These are phyloP conservation scores for Fusarium lyarnte DNA, from an alignment of 2,329 filamentous ascomycete genomes.

Conservation along the genomic window DNA sequence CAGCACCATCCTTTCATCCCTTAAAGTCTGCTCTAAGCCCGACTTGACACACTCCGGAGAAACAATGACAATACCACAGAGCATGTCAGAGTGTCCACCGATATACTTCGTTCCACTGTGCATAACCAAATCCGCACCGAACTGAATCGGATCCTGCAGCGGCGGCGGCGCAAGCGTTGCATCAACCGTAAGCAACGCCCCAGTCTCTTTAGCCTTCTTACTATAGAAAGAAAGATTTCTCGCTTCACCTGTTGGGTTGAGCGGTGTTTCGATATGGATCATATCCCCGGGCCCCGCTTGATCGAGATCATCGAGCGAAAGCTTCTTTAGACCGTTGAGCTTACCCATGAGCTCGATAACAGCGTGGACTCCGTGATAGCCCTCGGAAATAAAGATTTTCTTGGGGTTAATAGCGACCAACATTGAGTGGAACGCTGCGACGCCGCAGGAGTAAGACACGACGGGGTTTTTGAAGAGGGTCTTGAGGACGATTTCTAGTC, in stretches of 20 bases:
- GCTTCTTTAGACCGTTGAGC: constrained; percentile 76
- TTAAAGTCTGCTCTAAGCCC: constrained; percentile 69
- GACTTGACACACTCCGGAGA: constrained; percentile 52
- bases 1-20: constrained; percentile 75
- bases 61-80: constrained; percentile 84
- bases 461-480: constrained; percentile 75
- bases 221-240: constrained; percentile 78
- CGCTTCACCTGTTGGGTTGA: constrained; percentile 89
- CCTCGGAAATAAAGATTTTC: constrained; percentile 81
- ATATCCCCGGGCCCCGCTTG: constrained; percentile 73
- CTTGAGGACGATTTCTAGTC: constrained; percentile 83
- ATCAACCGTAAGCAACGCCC: constrained; percentile 84
- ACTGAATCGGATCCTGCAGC: constrained; percentile 82
- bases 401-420: constrained; percentile 83
- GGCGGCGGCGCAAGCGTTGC: constrained; percentile 92
- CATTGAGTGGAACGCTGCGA: constrained; percentile 87
- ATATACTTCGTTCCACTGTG: constrained; percentile 96
- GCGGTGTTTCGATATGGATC: constrained; percentile 89
- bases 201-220: constrained; percentile 71
- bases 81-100: constrained; percentile 91
- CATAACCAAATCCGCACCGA: constrained; percentile 87
- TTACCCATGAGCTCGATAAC: constrained; percentile 78
- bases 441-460: constrained; percentile 83
- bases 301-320: constrained; percentile 75
- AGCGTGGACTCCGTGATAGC: constrained; percentile 94